Base-by-base conservation (phyloP, 768 basidiomycete species). In the Neoboletus subvelutipes region DNA sequence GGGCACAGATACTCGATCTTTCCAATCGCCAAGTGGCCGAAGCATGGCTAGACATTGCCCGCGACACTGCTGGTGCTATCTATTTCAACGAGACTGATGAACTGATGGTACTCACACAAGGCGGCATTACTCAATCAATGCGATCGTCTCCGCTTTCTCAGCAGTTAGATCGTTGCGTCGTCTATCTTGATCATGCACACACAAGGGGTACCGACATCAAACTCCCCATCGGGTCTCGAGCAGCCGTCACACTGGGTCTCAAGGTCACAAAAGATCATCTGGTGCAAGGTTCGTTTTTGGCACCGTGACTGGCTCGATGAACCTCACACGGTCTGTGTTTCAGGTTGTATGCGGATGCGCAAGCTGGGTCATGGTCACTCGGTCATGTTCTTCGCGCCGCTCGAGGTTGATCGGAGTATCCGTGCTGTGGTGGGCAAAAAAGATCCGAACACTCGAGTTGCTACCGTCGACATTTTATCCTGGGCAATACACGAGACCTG, bases 341-440 rank as follows among this genome's bases (percentile, higher is more conserved):
- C 9, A 80, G 80, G 79, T 6, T 81, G 80, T 52, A 81, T 81
- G 80, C 70, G 80, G 8, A 79, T 81, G 80, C 73, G 80, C 2
- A 73, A 73, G 56, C 67, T 80, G 1, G 80, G 80, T 11, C 59
- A 63, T 17, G 78, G 76, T 0, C 80, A 81, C 57, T 76, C 78
- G 3, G 67, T 80, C 11, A 62, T 76, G 45, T 80, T 81, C 55
- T 76, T 77, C 42, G 80, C 77, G 2, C 74, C 79, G 2, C 60
- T 58, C 0, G 77, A 79, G 47, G 70, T 79, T 4, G 73, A 76
- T 43, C 56, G 58, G 28, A 52, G 51, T 1, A 79, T 81, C 52
- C 73, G 76, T 22, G 45, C 57, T 4, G 53, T 65, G 3, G 45
- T 50, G 24, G 36, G 28, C 17, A 69, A 67, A 24, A 18, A 7